Conservation (phyloP, 306 rosid genomes). For the Malus asiatica region DNA sequence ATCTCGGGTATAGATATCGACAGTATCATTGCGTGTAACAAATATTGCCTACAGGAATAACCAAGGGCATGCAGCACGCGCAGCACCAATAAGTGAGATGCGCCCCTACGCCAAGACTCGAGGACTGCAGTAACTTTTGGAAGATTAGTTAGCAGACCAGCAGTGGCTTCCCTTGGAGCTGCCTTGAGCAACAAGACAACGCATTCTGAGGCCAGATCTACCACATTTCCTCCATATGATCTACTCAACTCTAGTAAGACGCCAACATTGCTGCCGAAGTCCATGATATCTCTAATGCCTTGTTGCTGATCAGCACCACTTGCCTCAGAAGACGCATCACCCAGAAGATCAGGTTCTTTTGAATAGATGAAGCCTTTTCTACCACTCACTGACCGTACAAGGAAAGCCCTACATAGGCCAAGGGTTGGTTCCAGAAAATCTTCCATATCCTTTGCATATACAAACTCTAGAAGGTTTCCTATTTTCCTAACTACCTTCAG, state of each 20-base stretch:
- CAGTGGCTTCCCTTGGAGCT: conserved; percentile 93
- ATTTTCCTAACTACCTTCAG: conserved; percentile 84
- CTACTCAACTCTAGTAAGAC: conserved; percentile 71
- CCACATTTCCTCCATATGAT: conserved; percentile 41
- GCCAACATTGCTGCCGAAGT: conserved; percentile 73
- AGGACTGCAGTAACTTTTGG: conserved; percentile 61
- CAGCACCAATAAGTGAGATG: conserved; percentile 44
- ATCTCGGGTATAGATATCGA: conserved; percentile 74
- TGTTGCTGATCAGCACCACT: conserved; percentile 61
- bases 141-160: conserved; percentile 81
- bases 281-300: conserved; percentile 72
- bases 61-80: conserved; percentile 75
- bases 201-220: conserved; percentile 80
- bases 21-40: conserved; percentile 77
- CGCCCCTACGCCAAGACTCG: conserved; percentile 63
- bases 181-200: conserved; percentile 63
- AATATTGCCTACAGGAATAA: conserved; percentile 80
- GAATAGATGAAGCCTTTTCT: conserved; percentile 50
- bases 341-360: conserved; percentile 60
- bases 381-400: conserved; percentile 59
- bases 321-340: conserved; percentile 41
- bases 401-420: conserved; percentile 85
- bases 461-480: conserved; percentile 81
- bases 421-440: conserved; percentile 89
- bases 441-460: conserved; percentile 81